Evolutionary conservation across 164 flowering plant genomes (phyloP), one percentile per base, ranked within the genome.

Genomic region (Dillenia turbinata): DNA sequence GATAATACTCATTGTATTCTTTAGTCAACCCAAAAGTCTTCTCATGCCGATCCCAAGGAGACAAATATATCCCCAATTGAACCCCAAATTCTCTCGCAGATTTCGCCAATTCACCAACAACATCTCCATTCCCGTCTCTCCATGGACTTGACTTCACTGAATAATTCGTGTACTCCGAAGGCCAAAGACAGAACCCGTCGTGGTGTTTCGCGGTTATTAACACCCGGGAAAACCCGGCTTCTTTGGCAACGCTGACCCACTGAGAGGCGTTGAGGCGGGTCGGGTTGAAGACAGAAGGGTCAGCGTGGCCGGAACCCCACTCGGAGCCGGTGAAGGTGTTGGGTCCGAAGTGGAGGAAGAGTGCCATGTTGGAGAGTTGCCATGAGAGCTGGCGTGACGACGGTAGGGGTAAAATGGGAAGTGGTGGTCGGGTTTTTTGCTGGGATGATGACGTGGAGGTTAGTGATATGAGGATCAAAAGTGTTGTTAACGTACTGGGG

Each of bases 21-120:
- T 81, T 4, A 1, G 92, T 90, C 78, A 73, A 74, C 58, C 99
- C 97, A 66, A 85, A 95, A 7, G 19, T 59, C 10, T 53, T 33
- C 72, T 95, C 99, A 65, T 95, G 99, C 46, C 97, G 83, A 77
- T 95, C 99, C 99, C 99, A 95, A 1, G 97, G 99, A 1, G 99
- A 95, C 13, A 95, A 83, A 54, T 95, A 95, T 17, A 95, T 54
- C 9, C 97, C 99, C 61, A 92, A 56, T 1, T 71, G 80, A 48
- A 95, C 44, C 0, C 94, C 97, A 2, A 64, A 81, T 10, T 72
- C 81, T 49, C 63, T 78, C 1, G 96, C 96, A 9, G 97, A 94
- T 44, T 52, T 56, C 0, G 87, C 87, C 61, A 92, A 66, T 49
- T 88, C 97, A 0, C 71, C 85, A 7, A 89, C 82, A 17, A 92